Conservation (phyloP, 768 basidiomycete genomes). For the Mycena indigotica region DNA sequence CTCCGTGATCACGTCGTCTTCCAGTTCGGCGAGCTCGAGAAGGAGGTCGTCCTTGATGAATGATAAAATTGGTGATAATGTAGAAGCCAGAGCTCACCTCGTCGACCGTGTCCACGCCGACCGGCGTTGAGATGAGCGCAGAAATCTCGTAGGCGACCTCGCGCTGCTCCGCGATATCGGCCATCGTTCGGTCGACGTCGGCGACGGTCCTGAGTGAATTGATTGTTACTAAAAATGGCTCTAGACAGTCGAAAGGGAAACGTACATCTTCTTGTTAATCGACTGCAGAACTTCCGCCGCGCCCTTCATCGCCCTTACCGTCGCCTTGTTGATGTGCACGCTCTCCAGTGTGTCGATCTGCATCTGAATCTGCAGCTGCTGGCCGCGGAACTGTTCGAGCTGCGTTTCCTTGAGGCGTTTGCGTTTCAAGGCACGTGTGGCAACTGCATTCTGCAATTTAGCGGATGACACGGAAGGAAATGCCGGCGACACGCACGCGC, state of each 20-base stretch:
- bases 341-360: conserved; percentile 96
- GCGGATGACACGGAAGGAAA: not conserved
- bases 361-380: conserved; percentile 87
- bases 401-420: conserved; percentile 90
- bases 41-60: conserved; percentile 68
- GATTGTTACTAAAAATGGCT: too few species aligned
- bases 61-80: conserved; percentile 2
- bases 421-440: conserved; percentile 84
- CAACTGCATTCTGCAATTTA: conserved; percentile 42
- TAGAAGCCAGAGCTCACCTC: conserved; percentile 67
- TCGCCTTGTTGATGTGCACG: conserved; percentile 97
- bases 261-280: conserved; percentile 88
- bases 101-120: conserved; percentile 52
- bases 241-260: conserved; percentile 30
- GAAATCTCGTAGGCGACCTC: conserved; percentile 91
- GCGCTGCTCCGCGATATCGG: conserved; percentile 82
- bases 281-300: conserved; percentile 84
- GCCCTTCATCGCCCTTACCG: conserved; percentile 95
- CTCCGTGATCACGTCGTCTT: conserved; percentile 85
- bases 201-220: conserved; percentile 62
- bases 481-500: conserved; percentile 60
- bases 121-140: conserved; percentile 77
- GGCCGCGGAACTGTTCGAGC: conserved; percentile 80
- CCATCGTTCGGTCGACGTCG: conserved; percentile 88
- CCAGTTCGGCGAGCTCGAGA: conserved; percentile 80